Base-by-base conservation (phyloP, 1,284 basidiomycete genomes). In the Ganoderma lucidum region DNA sequence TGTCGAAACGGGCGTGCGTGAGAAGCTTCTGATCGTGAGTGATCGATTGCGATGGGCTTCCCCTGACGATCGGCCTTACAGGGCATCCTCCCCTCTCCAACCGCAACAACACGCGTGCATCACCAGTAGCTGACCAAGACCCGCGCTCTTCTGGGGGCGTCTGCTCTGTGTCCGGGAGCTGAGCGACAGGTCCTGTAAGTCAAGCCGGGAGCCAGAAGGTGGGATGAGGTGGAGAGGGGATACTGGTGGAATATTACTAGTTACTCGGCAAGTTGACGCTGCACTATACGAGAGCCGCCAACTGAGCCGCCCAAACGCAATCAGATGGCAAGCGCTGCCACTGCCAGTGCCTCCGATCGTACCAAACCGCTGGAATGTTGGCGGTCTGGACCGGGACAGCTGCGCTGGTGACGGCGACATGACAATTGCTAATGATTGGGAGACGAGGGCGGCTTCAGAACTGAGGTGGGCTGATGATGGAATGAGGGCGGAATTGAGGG, bases 241-340 rank as follows among this genome's bases (percentile, higher is more conserved):
- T 19, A n/a, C 14, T 17, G 35, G 58, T n/a, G 8, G 3, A 23
- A 19, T 17, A n/a, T n/a, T n/a, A 23, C 23, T 23, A 23, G 23
- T 23, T 23, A 51, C 10, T 51, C 37, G 67, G 67, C 66, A 70
- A 55, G 28, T 12, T 55, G 53, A 55, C 30, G 53, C 30, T 64
- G 63, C 44, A 19, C 3, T 19, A 41, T 41, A 41, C 55, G 58
- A 62, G n/a, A n/a, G n/a, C n/a, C n/a, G n/a, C n/a, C n/a, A n/a
- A n/a, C n/a, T n/a, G 67, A 68, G 59, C 37, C 69, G 67, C 48
- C n/a, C 62, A 70, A 69, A 72, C 71, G 65, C 71, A 72, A 70
- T 72, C 71, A 72, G 71, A 70, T 65, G 41, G 59, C 59, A 63
- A 64, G 65, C 69, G 66, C 71, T 59, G 17, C 23, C 23, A 51